Evolutionary conservation across 768 basidiomycete species (phyloP), one percentile per base, ranked within the genome.

Genomic region (Mycena rebaudengoi): DNA sequence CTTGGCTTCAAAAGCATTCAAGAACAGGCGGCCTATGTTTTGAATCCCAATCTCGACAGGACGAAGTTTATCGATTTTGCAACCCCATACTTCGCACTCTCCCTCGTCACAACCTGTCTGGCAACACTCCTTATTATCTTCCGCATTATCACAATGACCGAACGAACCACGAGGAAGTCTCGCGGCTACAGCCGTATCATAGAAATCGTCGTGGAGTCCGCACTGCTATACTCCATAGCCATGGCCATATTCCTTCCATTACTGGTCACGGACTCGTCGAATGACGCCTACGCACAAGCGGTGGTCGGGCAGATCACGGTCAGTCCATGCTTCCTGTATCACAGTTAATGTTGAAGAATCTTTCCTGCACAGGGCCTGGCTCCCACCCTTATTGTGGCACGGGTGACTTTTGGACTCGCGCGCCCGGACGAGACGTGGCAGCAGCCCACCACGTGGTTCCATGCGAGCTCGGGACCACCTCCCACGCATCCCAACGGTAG

Each of bases 151-250:
- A 33, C 7, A 10, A 52, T 53, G 60, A 53, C 39, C 16, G 2
- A 37, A 10, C 18, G 33, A 30, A 6, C 26, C 12, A 32, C 50
- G 13, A 51, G 39, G 16, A 11, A 46, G 21, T 21, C 33, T 12
- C 33, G 11, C 21, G 44, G 33, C 3, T 62, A 62, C 39, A 29
- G 25, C 16, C 41, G 32, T 21, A 44, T 62, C 21, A 54, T 62
- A 23, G 60, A 62, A 32, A 48, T 62, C 20, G 44, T 62, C 32
- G 52, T 62, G 51, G 60, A 62, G 30, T 62, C 60, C 25, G 60
- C 60, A 11, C 32, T 33, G 18, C 21, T 62, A 32, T 62, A 62
- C 32, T 18, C 39, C 23, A 52, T 51, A 30, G 30, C 51, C 21
- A 18, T 62, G 32, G 20, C 37, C 39, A 44, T 53, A 13, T 62